Percentiles rank a stretch among this genome's conserved stretches.
phyloP scores from a whole-genome alignment of 169 alveolate genomes.

The Cryptosporidium meleagridis region DNA sequence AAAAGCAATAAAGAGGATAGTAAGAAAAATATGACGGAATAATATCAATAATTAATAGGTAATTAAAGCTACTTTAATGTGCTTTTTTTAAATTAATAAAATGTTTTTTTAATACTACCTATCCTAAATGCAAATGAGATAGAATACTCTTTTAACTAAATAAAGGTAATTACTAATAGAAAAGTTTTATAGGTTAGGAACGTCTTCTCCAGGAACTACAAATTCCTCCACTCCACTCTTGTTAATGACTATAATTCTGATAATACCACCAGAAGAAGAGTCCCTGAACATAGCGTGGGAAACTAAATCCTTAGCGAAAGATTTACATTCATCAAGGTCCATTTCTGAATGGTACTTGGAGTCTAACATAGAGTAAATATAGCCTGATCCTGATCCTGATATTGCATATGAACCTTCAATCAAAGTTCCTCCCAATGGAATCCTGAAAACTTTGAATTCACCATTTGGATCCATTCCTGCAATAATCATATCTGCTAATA shows the following conservation, averaged over 20 bases:
- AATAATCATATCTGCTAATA: constrained; percentile 89
- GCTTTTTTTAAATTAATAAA: background rate
- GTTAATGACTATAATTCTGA: constrained; percentile 80
- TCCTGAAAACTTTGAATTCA: constrained; percentile 87
- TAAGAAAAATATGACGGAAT: background rate
- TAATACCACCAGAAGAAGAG: constrained; percentile 92
- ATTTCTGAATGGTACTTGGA: constrained; percentile 85
- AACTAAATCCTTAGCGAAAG: constrained; percentile 83
- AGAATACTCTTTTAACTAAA: background rate
- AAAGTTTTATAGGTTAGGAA: constrained; percentile 50
- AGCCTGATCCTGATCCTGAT: constrained; percentile 93
- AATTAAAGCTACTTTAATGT: background rate
- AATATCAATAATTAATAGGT: background rate
- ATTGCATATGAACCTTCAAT: constrained; percentile 86
- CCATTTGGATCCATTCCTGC: constrained; percentile 90
- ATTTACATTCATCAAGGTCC: constrained; percentile 88
- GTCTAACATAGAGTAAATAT: constrained; percentile 89
- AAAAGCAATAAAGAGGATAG: background rate
- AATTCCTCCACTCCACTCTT: constrained; percentile 47
- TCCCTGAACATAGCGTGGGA: constrained; percentile 91
- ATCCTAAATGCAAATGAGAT: background rate
- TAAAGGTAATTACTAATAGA: background rate
- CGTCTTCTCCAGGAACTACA: constrained; percentile 66
- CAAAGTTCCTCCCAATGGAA: constrained; percentile 92
- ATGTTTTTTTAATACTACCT: constrained; percentile 1